These are phyloP conservation scores for Oryza meridionalis DNA, from an alignment of 176 grass and related monocot species.

Conservation along the genomic window DNA sequence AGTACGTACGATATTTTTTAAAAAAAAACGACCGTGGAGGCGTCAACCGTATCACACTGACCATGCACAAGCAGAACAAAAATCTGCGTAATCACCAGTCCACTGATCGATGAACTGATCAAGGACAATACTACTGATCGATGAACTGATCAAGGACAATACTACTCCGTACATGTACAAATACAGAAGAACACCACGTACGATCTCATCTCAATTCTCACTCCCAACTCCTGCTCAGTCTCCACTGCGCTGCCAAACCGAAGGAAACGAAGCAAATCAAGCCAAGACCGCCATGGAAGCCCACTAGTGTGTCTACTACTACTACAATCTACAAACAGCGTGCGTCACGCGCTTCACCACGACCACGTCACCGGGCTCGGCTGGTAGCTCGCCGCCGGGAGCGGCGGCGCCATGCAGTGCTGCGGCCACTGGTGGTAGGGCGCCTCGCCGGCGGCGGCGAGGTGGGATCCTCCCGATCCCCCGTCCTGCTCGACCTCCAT, in stretches of 20 bases:
- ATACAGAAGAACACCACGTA: too few relatives aligned
- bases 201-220: neutral
- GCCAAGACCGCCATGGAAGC: neutral
- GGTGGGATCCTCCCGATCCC: neutral
- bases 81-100: too few relatives aligned
- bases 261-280: neutral
- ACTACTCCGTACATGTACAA: too few relatives aligned
- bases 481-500: slow-evolving; percentile 46
- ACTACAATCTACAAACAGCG: neutral
- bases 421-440: neutral
- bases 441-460: neutral
- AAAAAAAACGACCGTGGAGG: too few relatives aligned
- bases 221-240: neutral
- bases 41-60: too few relatives aligned
- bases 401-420: slow-evolving; percentile 31
- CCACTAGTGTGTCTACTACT: neutral
- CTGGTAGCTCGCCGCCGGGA: slow-evolving; percentile 42
- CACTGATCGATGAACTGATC: too few relatives aligned
- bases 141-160: too few relatives aligned
- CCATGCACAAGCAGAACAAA: too few relatives aligned
- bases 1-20: too few relatives aligned
- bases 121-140: too few relatives aligned
- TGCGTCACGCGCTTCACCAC: slow-evolving; percentile 7
- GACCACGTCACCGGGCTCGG: slow-evolving; percentile 41
- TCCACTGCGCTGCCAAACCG: neutral